A percentile compares a stretch with the other conserved stretches of the same genome.
Evolutionary conservation across 305 asterid genomes (phyloP).

Genomic region (Nicotiana rustica): DNA sequence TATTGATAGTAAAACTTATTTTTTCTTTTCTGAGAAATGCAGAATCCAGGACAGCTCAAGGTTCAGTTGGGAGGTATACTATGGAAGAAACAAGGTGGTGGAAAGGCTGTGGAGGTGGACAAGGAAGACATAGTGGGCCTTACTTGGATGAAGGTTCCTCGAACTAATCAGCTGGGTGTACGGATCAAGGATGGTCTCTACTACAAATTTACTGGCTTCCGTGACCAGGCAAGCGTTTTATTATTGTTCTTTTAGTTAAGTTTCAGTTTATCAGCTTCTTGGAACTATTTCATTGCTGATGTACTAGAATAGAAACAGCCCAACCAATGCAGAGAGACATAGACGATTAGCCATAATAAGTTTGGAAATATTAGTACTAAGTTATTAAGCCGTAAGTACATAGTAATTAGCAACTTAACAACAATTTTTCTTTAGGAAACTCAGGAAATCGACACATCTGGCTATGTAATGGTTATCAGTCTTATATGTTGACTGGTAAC

Average conservation of each 20-base stretch:
- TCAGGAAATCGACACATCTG: not conserved
- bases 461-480: not conserved
- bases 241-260: slow-evolving; percentile 8
- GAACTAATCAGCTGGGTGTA: slow-evolving; percentile 91
- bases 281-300: not conserved
- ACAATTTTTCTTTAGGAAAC: not conserved
- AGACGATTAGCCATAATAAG: not conserved
- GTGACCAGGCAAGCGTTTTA: slow-evolving; percentile 71
- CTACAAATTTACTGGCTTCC: slow-evolving; percentile 92
- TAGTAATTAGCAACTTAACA: not conserved
- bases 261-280: not conserved
- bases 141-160: slow-evolving; percentile 97
- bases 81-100: slow-evolving; percentile 99
- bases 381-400: not conserved
- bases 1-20: not conserved
- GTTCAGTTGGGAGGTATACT: slow-evolving; percentile 81
- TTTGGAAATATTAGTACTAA: not conserved
- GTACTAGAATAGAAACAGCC: not conserved
- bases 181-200: slow-evolving; percentile 87
- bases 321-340: not conserved
- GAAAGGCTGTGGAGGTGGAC: slow-evolving; percentile 93
- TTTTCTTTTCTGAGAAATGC: slow-evolving; percentile 39
- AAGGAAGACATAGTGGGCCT: slow-evolving; percentile 75
- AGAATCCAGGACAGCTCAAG: slow-evolving; percentile 93
- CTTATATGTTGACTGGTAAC: not conserved